A percentile compares a stretch with the other conserved stretches of the same genome.
These are phyloP conservation scores for Arbutus unedo DNA, from an alignment of 148 eudicot genomes.

Conservation along the genomic window DNA sequence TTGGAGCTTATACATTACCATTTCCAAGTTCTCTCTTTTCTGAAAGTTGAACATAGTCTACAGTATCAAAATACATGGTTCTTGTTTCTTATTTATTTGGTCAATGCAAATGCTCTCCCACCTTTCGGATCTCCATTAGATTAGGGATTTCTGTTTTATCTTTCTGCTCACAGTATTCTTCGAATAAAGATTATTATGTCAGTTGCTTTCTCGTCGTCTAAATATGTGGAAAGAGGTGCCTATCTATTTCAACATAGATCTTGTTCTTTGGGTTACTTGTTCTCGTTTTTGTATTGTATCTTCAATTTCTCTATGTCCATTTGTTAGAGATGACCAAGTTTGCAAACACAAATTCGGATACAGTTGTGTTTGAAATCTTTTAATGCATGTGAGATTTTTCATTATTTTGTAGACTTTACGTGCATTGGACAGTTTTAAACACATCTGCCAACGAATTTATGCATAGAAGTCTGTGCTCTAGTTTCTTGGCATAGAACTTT, in stretches of 20 bases:
- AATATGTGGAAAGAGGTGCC: background rate
- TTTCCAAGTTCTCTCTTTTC: constrained; percentile 8
- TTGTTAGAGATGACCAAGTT: too few relatives aligned
- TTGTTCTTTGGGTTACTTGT: background rate
- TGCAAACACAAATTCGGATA: too few relatives aligned
- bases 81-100: constrained; percentile 5
- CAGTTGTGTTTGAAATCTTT: too few relatives aligned
- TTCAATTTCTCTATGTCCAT: background rate
- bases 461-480: background rate
- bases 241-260: background rate
- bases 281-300: background rate
- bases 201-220: background rate
- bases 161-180: background rate
- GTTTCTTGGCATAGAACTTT: background rate
- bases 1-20: background rate
- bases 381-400: too few relatives aligned
- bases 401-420: too few relatives aligned
- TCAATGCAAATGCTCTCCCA: background rate
- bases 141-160: constrained; percentile 3
- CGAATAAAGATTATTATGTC: background rate
- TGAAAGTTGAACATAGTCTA: constrained; percentile 15
- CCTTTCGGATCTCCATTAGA: background rate
- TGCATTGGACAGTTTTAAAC: too few relatives aligned
- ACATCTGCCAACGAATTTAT: too few relatives aligned
- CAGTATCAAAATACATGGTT: constrained; percentile 15